Conservation (phyloP, 1,284 basidiomycete species). For the Hortiboletus rubellus region DNA sequence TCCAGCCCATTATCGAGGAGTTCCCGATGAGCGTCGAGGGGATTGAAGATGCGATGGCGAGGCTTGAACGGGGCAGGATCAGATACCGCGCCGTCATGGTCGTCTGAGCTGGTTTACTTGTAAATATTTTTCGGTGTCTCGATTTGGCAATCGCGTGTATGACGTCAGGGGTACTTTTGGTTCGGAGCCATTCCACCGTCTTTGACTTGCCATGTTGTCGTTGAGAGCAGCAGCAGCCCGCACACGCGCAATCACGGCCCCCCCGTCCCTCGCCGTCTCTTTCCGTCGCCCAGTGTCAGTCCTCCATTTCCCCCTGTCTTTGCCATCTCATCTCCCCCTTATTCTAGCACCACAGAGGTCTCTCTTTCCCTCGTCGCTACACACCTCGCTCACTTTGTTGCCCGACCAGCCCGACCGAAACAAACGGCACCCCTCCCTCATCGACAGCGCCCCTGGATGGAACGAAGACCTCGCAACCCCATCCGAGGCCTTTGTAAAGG, state of each 20-base stretch:
- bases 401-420: constrained; percentile 53
- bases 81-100: constrained; percentile 37
- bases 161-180: constrained; percentile 14
- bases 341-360: constrained; percentile 38
- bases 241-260: neutral
- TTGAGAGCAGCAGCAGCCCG: constrained; percentile 10
- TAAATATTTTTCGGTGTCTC: too few relatives aligned
- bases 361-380: neutral
- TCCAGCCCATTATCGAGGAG: constrained; percentile 29
- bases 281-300: constrained; percentile 13
- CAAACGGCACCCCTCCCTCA: constrained; percentile 50
- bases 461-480: constrained; percentile 66
- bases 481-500: constrained; percentile 73
- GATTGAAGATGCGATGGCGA: constrained; percentile 33
- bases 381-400: neutral
- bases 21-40: constrained; percentile 33
- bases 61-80: constrained; percentile 26
- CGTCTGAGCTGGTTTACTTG: neutral
- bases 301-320: neutral
- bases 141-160: neutral
- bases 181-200: neutral
- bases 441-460: constrained; percentile 68
- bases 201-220: constrained; percentile 10
- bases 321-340: neutral
- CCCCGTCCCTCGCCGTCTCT: neutral